These are phyloP conservation scores for Collariella sp. DNA, from an alignment of 495 filamentous ascomycete species.

Conservation along the genomic window DNA sequence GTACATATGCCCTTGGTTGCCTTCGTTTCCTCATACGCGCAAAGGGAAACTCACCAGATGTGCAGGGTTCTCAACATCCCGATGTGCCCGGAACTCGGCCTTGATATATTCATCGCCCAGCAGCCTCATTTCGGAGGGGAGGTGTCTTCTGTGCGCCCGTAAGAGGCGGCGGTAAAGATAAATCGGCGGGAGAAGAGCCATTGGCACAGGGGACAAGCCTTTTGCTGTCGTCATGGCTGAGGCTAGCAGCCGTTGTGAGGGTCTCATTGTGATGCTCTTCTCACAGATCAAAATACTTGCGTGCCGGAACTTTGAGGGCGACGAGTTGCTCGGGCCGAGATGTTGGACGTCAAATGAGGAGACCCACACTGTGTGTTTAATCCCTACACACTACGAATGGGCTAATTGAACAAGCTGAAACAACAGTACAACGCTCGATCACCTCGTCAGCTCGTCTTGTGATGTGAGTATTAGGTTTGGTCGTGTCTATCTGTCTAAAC, in stretches of 20 bases:
- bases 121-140: constrained; percentile 65
- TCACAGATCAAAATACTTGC: background rate
- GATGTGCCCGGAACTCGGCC: constrained; percentile 78
- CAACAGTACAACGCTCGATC: too few relatives aligned
- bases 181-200: constrained; percentile 83
- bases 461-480: too few relatives aligned
- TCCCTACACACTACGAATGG: too few relatives aligned
- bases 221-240: constrained; percentile 22
- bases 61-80: constrained; percentile 75
- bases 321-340: too few relatives aligned
- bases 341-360: too few relatives aligned
- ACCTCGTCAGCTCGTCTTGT: too few relatives aligned
- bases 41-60: constrained; percentile 79
- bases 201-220: constrained; percentile 44
- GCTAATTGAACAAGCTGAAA: too few relatives aligned
- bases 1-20: too few relatives aligned
- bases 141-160: constrained; percentile 70
- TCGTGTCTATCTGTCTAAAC: background rate
- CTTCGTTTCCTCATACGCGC: too few relatives aligned
- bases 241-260: constrained; percentile 23
- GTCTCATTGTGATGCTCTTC: constrained; percentile 20
- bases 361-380: too few relatives aligned
- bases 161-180: constrained; percentile 82
- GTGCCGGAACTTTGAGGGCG: too few relatives aligned
- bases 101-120: constrained; percentile 89